Percentiles rank a stretch among this genome's conserved stretches.
Conservation (phyloP, 495 filamentous ascomycete species). For the Lineolata rhizophorae region DNA sequence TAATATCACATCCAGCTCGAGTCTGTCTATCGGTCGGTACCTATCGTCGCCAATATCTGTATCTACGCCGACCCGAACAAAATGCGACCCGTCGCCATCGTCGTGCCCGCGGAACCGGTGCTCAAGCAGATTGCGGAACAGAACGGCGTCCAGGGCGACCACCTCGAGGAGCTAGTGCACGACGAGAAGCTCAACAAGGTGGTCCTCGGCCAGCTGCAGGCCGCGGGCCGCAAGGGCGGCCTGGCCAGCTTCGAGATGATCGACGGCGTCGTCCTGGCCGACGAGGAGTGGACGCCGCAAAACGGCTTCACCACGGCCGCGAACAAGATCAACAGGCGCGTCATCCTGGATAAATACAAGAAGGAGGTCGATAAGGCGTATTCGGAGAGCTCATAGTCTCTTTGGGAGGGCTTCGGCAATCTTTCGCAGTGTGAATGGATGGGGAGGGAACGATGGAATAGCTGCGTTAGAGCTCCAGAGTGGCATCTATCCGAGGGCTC, state of each 20-base stretch:
- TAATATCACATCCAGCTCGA: conserved; percentile 39
- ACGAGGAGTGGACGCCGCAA: conserved; percentile 94
- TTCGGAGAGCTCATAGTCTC: too few species aligned
- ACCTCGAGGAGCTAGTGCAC: conserved; percentile 61
- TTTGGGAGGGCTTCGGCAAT: too few species aligned
- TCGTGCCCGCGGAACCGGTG: conserved; percentile 69
- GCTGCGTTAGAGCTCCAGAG: too few species aligned
- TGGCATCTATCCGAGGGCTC: too few species aligned
- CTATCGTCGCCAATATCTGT: conserved; percentile 85
- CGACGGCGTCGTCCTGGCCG: conserved; percentile 73
- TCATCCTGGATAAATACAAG: conserved; percentile 41
- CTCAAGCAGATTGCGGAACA: conserved; percentile 64
- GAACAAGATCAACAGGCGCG: conserved; percentile 56
- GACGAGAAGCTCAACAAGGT: conserved; percentile 54
- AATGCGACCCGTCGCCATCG: conserved; percentile 78
- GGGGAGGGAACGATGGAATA: too few species aligned
- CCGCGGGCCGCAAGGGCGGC: conserved; percentile 49
- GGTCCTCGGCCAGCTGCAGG: conserved; percentile 70
- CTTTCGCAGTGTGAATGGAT: too few species aligned
- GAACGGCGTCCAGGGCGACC: conserved; percentile 45
- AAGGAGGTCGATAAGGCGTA: conserved; percentile 41
- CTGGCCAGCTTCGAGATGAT: conserved; percentile 78
- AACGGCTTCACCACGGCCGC: conserved; percentile 59
- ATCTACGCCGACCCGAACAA: conserved; percentile 67
- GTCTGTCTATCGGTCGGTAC: conserved; percentile 69